A percentile compares a stretch with the other conserved stretches of the same genome.
phyloP scores from a whole-genome alignment of 495 filamentous ascomycete species.

The Neohortaea acidophila region DNA sequence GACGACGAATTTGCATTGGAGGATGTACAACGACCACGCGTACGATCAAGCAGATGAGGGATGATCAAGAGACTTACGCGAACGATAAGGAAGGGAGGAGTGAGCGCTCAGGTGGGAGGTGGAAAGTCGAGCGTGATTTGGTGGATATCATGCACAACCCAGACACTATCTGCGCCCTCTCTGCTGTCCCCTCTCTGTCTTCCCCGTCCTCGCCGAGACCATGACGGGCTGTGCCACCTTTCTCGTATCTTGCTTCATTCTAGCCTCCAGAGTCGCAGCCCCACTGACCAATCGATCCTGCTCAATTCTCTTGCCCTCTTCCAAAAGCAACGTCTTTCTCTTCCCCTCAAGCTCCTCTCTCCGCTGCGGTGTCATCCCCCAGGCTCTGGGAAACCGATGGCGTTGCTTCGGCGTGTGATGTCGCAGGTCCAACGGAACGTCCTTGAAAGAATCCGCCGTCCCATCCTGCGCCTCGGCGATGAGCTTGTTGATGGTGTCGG shows the following conservation, averaged over 20 bases:
- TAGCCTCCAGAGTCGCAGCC: constrained; percentile 32
- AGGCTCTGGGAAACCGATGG: constrained; percentile 61
- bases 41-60: too few species aligned
- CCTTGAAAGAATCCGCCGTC: constrained; percentile 59
- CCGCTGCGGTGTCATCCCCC: constrained; percentile 61
- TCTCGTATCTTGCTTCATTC: constrained; percentile 17
- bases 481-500: constrained; percentile 57
- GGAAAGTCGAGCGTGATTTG: too few species aligned
- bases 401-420: constrained; percentile 60
- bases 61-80: too few species aligned
- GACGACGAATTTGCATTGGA: neutral
- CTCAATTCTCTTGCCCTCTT: constrained; percentile 34
- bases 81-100: too few species aligned
- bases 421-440: constrained; percentile 79
- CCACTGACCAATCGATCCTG: constrained; percentile 42
- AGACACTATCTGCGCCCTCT: too few species aligned
- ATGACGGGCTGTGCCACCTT: constrained; percentile 23
- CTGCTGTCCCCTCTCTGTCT: too few species aligned
- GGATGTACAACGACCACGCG: too few species aligned
- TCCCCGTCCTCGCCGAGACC: constrained; percentile 19
- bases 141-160: too few species aligned
- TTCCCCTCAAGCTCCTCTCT: constrained; percentile 45
- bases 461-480: constrained; percentile 57
- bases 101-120: too few species aligned
- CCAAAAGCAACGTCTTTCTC: constrained; percentile 34